Conservation (phyloP, 352 stramenopile genomes). For the Phytophthora macrochlamydospora region DNA sequence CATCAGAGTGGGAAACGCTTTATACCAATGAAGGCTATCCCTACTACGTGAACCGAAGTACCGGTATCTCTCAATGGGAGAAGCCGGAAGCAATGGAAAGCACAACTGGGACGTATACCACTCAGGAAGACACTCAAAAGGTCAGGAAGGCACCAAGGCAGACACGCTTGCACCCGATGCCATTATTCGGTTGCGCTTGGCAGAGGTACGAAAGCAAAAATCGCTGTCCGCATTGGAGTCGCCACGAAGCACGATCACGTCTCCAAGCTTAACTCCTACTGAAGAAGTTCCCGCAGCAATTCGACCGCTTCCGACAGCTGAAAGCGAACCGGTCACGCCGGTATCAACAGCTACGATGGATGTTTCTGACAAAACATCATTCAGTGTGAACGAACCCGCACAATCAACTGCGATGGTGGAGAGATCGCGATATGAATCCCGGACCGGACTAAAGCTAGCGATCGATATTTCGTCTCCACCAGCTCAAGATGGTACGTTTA, state of each 20-base stretch:
- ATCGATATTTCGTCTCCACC: slow-evolving; percentile 52
- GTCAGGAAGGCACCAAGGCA: slow-evolving; percentile 7
- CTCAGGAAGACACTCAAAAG: slow-evolving; percentile 7
- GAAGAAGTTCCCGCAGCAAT: not conserved
- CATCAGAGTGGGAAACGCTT: slow-evolving; percentile 62
- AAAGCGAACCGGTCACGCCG: not conserved
- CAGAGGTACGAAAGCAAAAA: slow-evolving; percentile 43
- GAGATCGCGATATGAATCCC: slow-evolving; percentile 54
- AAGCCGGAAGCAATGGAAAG: slow-evolving; percentile 34
- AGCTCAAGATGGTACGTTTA: slow-evolving; percentile 47
- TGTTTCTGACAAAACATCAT: not conserved
- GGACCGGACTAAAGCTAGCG: slow-evolving; percentile 57
- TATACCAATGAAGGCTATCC: slow-evolving; percentile 77
- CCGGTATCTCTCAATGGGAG: slow-evolving; percentile 80
- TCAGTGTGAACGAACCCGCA: not conserved
- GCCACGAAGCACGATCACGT: slow-evolving; percentile 12
- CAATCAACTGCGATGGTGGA: not conserved
- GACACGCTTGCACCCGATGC: slow-evolving; percentile 36
- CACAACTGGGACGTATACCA: not conserved
- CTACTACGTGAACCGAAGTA: slow-evolving; percentile 79
- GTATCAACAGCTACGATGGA: not conserved
- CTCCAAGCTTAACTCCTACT: slow-evolving; percentile 17
- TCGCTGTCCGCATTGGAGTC: slow-evolving; percentile 18
- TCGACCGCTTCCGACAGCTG: not conserved
- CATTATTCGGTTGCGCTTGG: slow-evolving; percentile 54